Evolutionary conservation across 768 basidiomycete genomes (phyloP), one percentile per base, ranked within the genome.

Genomic region (Russula ochroleuca): DNA sequence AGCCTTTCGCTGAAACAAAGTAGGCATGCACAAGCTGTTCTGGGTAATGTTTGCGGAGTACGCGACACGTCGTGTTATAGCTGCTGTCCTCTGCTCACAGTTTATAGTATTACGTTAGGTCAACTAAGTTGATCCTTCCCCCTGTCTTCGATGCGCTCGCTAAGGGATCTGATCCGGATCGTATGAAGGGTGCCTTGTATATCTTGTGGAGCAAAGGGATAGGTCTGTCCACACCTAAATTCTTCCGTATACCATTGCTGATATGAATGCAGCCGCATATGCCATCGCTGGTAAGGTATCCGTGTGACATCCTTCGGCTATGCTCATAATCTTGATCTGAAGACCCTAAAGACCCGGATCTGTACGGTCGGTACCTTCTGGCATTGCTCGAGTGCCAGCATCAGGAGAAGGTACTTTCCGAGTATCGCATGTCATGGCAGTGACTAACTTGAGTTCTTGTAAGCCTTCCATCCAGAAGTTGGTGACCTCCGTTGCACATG

Each of bases 151-250:
- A 80, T 63, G 84, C 87, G 5, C 74, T 92, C 54, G 74, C 75
- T 60, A 87, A 85, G 70, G 93, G 90, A 7, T 86, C 83, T 62
- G 92, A 95, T 70, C 89, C 93, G 11, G 94, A 98, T 74, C 81
- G 88, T 28, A 95, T 97, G 86, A 98, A 98, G 76, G 96, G 96
- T 9, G 93, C 92, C 19, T 77, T 96, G 45, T 94, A 94, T 72
- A 79, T 90, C 21, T 74, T 92, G 11, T 85, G 85, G 76, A 85
- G 87, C 69, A 89, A 88, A 73, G 85, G 83, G 35, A 85, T 80
- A 59, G 81, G 88, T 88, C 65, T 49, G 68, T 43, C 14, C 57
- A 5, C 28, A 56, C 3, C 63, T 51, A 52, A 8, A 58, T 38
- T 59, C 48, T 25, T 40, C 13, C n/a, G 25, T 65, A 62, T 71